These are phyloP conservation scores for Cytospora mali DNA, from an alignment of 2,329 filamentous ascomycete species.

Conservation along the genomic window DNA sequence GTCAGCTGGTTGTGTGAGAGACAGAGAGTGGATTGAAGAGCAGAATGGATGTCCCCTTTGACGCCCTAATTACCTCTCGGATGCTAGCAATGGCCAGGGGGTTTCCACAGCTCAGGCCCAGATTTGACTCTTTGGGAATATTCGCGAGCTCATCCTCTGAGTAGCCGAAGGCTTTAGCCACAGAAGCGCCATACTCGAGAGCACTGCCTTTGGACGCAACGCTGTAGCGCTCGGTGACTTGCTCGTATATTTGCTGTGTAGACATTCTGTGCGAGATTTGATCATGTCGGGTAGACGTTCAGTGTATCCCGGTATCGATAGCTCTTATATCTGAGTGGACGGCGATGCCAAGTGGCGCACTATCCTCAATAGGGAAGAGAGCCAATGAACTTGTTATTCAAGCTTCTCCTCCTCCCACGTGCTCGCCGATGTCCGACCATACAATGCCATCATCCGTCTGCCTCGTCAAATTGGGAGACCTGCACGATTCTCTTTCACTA, in stretches of 20 bases:
- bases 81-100: conserved; percentile 52
- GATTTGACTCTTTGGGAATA: conserved; percentile 52
- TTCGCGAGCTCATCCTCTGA: conserved; percentile 47
- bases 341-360: no score
- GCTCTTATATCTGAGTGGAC: no score
- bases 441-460: no score
- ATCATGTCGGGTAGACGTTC: background rate
- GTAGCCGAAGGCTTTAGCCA: conserved; percentile 58
- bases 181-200: conserved; percentile 41
- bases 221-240: conserved; percentile 42
- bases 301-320: background rate
- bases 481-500: no score
- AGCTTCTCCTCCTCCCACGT: no score
- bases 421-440: no score
- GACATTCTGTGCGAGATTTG: conserved; percentile 30
- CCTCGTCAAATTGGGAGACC: no score
- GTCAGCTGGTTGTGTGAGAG: background rate
- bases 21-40: background rate
- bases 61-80: conserved; percentile 40
- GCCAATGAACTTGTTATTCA: no score
- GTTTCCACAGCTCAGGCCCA: conserved; percentile 59
- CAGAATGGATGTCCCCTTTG: background rate
- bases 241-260: conserved; percentile 38
- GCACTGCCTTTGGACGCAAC: conserved; percentile 35
- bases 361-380: no score